Conservation (phyloP, 129 eudicot species). For the Lactuca saligna region DNA sequence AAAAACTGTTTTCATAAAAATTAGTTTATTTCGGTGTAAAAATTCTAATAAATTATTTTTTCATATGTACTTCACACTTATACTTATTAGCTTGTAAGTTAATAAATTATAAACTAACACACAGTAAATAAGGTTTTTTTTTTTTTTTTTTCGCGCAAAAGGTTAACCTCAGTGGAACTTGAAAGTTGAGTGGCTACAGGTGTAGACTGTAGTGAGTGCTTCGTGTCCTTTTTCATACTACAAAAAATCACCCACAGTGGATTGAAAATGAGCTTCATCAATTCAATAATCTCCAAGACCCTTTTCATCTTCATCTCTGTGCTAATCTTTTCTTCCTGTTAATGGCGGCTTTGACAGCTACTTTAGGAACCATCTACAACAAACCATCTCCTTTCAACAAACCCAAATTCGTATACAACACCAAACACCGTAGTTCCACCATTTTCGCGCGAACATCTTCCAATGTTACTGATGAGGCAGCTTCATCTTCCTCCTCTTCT, state of each 20-base stretch:
- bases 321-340: not conserved
- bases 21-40: too few relatives aligned
- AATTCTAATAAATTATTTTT: too few relatives aligned
- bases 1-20: too few relatives aligned
- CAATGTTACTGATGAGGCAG: conserved; percentile 19
- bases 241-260: not conserved
- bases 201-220: conserved; percentile 15
- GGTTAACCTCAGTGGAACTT: not conserved
- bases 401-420: conserved; percentile 16
- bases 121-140: too few relatives aligned
- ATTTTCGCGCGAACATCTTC: conserved; percentile 39
- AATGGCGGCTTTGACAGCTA: conserved; percentile 29
- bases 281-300: not conserved
- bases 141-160: too few relatives aligned
- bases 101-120: too few relatives aligned
- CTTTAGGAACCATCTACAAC: conserved; percentile 20
- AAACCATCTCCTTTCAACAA: conserved; percentile 28
- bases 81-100: too few relatives aligned
- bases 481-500: conserved; percentile 27
- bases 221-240: conserved; percentile 38
- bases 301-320: not conserved
- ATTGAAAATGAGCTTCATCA: conserved; percentile 9
- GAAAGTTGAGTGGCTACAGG: not conserved
- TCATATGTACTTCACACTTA: too few relatives aligned
- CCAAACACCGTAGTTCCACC: conserved; percentile 19